Evolutionary conservation across 2,329 filamentous ascomycete genomes (phyloP).

Genomic region (Podosphaera aphanis): DNA sequence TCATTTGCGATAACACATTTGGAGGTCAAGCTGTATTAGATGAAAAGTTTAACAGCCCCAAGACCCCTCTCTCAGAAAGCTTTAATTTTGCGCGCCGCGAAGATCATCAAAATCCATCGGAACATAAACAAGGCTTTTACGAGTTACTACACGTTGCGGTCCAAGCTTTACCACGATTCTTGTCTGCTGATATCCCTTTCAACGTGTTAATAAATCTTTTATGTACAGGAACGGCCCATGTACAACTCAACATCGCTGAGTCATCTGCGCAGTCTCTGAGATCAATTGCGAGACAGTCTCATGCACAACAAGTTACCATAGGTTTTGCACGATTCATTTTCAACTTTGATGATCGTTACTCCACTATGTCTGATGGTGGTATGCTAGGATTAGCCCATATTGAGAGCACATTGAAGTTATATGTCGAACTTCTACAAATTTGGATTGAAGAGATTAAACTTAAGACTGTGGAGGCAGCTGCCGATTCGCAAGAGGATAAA

Average conservation of each 20-base stretch:
- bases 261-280: constrained; percentile 87
- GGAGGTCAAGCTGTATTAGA: constrained; percentile 86
- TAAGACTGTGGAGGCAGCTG: constrained; percentile 51
- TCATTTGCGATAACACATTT: constrained; percentile 91
- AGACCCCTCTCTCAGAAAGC: constrained; percentile 82
- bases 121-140: constrained; percentile 86
- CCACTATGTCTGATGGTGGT: constrained; percentile 92
- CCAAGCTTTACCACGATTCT: constrained; percentile 79
- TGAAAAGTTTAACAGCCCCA: constrained; percentile 76
- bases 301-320: constrained; percentile 87
- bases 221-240: constrained; percentile 89
- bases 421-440: constrained; percentile 80
- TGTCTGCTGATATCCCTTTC: constrained; percentile 76
- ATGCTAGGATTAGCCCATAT: constrained; percentile 89
- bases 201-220: constrained; percentile 83
- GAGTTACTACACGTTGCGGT: constrained; percentile 88
- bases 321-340: constrained; percentile 96
- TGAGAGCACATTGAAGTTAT: constrained; percentile 75
- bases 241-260: constrained; percentile 73
- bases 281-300: constrained; percentile 77
- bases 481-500: constrained; percentile 38
- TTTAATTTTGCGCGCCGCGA: constrained; percentile 79
- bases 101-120: constrained; percentile 43
- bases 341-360: constrained; percentile 91
- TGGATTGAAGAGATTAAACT: constrained; percentile 94